These are phyloP conservation scores for Cercospora sp. DNA, from an alignment of 2,329 filamentous ascomycete genomes.

Conservation along the genomic window DNA sequence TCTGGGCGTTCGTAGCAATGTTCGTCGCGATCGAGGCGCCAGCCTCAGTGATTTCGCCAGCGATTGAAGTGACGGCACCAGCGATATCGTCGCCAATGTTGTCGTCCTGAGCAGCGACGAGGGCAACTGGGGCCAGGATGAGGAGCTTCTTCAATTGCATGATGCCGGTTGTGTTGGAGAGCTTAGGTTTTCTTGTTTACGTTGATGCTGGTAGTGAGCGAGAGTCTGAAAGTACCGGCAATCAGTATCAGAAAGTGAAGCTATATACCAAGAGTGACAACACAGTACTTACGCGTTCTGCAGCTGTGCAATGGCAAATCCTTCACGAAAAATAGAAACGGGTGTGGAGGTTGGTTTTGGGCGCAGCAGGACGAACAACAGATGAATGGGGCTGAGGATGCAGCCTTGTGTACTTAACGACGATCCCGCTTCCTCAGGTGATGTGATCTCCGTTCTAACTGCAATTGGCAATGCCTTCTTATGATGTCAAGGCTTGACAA, in stretches of 20 bases:
- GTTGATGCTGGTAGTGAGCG: neutral
- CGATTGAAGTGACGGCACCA: conserved; percentile 19
- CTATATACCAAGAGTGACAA: neutral
- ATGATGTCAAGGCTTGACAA: conserved; percentile 4
- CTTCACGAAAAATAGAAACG: conserved; percentile 9
- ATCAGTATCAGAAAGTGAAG: conserved; percentile 1
- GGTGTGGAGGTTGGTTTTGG: neutral
- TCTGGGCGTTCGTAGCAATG: conserved; percentile 16
- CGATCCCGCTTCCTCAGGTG: neutral
- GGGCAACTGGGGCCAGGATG: conserved; percentile 24
- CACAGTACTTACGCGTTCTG: neutral
- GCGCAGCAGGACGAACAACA: neutral
- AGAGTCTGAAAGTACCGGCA: neutral
- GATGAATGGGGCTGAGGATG: conserved; percentile 1
- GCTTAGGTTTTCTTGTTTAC: conserved; percentile 5
- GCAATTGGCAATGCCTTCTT: neutral
- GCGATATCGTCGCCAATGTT: conserved; percentile 22
- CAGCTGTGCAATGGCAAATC: conserved; percentile 11
- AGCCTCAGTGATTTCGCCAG: conserved; percentile 13
- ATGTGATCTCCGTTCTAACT: neutral
- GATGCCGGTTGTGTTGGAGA: conserved; percentile 9
- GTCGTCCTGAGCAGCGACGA: conserved; percentile 27
- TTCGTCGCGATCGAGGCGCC: conserved; percentile 13
- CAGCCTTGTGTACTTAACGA: neutral
- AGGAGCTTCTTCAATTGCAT: conserved; percentile 30